Base-by-base conservation (phyloP, 2,329 filamentous ascomycete genomes). In the Westerdykella ornata region DNA sequence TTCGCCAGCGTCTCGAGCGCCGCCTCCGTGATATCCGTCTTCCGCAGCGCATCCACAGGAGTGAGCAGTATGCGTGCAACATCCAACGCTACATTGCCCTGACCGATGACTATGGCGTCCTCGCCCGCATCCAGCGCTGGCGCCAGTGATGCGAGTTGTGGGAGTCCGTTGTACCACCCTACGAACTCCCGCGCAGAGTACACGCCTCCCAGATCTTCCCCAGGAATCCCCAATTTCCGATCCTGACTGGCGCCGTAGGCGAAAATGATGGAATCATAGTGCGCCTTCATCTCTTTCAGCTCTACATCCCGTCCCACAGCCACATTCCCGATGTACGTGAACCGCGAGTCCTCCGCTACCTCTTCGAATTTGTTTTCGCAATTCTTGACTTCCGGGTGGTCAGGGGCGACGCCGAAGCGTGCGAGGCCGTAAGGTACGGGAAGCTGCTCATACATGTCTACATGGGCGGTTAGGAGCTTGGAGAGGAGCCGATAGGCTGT, bases 331-430 rank as follows among this genome's bases (percentile, higher is more conserved):
- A 96, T 74, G 61, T 96, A 98, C 39, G 82, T 87, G 68, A 97
- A 97, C 39, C 82, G 78, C 1, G 85, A 78, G 2, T 85, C 89
- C 22, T 77, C 73, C 1, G 90, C 92, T 30, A 97, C 85, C 61
- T 95, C 85, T 49, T 85, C 81, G 56, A 98, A 96, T 56, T 88
- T 95, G 12, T 92, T 87, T 71, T 94, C 83, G 63, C 90, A 97
- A 62, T 96, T 97, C 88, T 98, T 98, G 52, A 98, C 92, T 70
- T 98, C 90, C 0, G 92, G 90, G 68, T 98, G 92, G 63, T 98
- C 92, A 4, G 92, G 92, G n/a, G 92, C 94, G 44, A 98, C 92
- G 7, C 92, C 92, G 60, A 92, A 95, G 41, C 92, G 77, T 37
- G 94, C 89, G 41, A 98, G 75, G 1, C 92, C 92, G 61, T 87